Percentiles rank a stretch among this genome's conserved stretches.
These are phyloP conservation scores for Candida freyschussii DNA, from an alignment of 1,139 yeast species.

Conservation along the genomic window DNA sequence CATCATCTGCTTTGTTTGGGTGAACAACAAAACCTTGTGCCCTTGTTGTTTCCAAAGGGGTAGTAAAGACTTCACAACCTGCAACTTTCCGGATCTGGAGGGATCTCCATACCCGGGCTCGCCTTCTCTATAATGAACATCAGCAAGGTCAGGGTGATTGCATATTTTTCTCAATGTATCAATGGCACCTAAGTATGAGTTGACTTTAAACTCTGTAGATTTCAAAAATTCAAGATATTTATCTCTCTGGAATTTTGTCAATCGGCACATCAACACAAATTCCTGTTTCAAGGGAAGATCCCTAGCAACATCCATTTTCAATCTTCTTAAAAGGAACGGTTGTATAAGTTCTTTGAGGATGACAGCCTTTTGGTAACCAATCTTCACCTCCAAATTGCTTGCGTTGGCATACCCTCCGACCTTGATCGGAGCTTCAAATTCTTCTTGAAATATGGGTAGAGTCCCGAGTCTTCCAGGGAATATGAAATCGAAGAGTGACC, in stretches of 20 bases:
- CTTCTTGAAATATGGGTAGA: conserved; percentile 87
- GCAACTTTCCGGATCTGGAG: conserved; percentile 80
- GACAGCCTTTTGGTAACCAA: conserved; percentile 95
- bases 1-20: conserved; percentile 93
- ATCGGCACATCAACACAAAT: conserved; percentile 85
- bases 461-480: conserved; percentile 95
- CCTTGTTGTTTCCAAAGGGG: conserved; percentile 73
- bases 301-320: conserved; percentile 94
- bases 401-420: conserved; percentile 99
- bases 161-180: conserved; percentile 88
- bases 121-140: conserved; percentile 42
- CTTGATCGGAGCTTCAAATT: conserved; percentile 88
- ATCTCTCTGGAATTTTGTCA: conserved; percentile 71
- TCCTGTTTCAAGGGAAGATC: conserved; percentile 92
- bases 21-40: conserved; percentile 75
- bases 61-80: conserved; percentile 73
- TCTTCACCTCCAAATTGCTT: conserved; percentile 89
- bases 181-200: conserved; percentile 82
- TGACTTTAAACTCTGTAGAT: conserved; percentile 74
- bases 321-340: conserved; percentile 80
- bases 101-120: conserved; percentile 59
- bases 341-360: conserved; percentile 81
- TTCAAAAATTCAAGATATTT: conserved; percentile 69
- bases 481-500: conserved; percentile 94
- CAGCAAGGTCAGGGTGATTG: conserved; percentile 89